These are phyloP conservation scores for Suillus weaverae DNA, from an alignment of 768 basidiomycete genomes.

Conservation along the genomic window DNA sequence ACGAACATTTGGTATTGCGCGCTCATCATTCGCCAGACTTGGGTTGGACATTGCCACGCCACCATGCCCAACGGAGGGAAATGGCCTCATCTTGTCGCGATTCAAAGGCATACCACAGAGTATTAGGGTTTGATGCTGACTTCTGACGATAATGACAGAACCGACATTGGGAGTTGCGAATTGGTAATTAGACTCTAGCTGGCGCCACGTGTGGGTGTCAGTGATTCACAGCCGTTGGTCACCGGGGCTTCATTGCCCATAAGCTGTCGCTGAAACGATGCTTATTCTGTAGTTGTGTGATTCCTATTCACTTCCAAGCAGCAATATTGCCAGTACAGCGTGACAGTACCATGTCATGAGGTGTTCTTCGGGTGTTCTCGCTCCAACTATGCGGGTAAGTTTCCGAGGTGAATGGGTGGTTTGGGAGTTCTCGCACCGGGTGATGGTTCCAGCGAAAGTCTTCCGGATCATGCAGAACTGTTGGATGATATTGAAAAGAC, in stretches of 20 bases:
- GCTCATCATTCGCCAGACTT: no score
- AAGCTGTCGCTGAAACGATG: background rate
- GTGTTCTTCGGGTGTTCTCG: background rate
- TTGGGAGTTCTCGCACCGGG: background rate
- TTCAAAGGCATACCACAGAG: slow-evolving; percentile 89
- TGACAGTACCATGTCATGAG: background rate
- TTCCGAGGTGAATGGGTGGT: background rate
- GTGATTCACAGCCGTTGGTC: background rate
- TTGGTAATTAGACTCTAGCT: background rate
- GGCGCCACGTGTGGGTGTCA: background rate
- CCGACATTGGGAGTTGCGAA: slow-evolving; percentile 82
- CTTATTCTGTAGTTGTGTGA: background rate
- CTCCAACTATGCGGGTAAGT: background rate
- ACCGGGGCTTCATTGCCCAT: background rate
- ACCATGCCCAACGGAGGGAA: no score
- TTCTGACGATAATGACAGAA: slow-evolving; percentile 97
- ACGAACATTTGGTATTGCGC: no score
- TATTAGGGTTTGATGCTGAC: slow-evolving; percentile 77
- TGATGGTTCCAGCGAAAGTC: background rate
- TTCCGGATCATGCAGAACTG: background rate
- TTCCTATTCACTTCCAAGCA: background rate
- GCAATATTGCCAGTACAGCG: background rate
- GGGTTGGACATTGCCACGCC: no score
- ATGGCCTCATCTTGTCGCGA: slow-evolving; percentile 61
- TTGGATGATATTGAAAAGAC: background rate